A percentile compares a stretch with the other conserved stretches of the same genome.
Evolutionary conservation across 805 yeast genomes (phyloP).

Genomic region (Lipomyces yamanashiensis): DNA sequence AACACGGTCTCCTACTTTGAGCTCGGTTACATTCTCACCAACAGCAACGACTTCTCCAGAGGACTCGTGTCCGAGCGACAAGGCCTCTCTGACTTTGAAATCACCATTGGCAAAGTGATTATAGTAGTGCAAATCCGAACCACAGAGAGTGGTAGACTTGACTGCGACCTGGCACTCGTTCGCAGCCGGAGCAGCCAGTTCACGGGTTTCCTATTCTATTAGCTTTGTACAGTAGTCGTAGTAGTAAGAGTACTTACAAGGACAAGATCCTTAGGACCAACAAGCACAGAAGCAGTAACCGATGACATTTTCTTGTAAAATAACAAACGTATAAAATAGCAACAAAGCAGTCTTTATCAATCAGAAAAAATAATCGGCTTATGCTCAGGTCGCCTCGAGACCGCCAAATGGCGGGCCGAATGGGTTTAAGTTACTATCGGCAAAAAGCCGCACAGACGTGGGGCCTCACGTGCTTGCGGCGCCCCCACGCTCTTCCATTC

Average conservation of each 20-base stretch:
- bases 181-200: constrained; percentile 25
- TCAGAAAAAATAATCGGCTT: background rate
- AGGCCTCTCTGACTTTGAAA: constrained; percentile 61
- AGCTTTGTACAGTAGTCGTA: background rate
- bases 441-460: constrained; percentile 5
- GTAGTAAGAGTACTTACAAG: constrained; percentile 9
- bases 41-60: constrained; percentile 71
- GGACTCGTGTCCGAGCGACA: constrained; percentile 84
- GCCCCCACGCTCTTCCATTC: background rate
- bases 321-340: background rate
- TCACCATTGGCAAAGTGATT: constrained; percentile 37
- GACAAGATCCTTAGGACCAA: constrained; percentile 17
- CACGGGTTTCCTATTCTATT: constrained; percentile 24
- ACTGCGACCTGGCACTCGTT: constrained; percentile 37
- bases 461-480: background rate
- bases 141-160: constrained; percentile 37
- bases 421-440: background rate
- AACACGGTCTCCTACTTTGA: constrained; percentile 74
- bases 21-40: constrained; percentile 63
- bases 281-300: constrained; percentile 26
- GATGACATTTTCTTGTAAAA: background rate
- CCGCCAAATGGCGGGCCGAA: too few species aligned
- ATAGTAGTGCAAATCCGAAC: constrained; percentile 39
- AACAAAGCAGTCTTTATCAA: background rate
- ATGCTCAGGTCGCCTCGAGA: background rate